Evolutionary conservation across 305 asterid genomes (phyloP).

Genomic region (Rubia tinctorum): DNA sequence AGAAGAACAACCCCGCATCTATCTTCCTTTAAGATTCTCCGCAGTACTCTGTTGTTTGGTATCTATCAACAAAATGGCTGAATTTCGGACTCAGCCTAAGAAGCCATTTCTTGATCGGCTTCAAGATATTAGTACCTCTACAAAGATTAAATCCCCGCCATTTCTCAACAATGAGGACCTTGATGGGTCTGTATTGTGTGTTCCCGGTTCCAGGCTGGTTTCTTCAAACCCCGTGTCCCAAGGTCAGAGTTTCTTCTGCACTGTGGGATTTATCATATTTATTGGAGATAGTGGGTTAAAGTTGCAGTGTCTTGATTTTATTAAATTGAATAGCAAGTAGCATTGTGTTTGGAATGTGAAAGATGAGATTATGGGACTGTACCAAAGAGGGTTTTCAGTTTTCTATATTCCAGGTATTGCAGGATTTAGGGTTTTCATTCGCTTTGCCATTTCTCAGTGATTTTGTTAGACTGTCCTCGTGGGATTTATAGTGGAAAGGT

Average conservation of each 20-base stretch:
- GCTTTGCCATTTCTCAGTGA: background rate
- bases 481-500: background rate
- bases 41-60: background rate
- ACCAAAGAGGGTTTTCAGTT: background rate
- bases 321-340: background rate
- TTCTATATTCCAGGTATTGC: background rate
- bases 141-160: conserved; percentile 2
- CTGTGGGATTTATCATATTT: background rate
- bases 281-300: background rate
- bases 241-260: background rate
- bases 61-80: conserved; percentile 3
- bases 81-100: background rate
- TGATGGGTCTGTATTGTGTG: conserved; percentile 8
- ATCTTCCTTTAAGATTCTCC: background rate
- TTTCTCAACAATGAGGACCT: background rate
- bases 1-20: background rate
- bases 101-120: conserved; percentile 7
- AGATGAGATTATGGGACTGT: background rate
- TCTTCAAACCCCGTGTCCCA: background rate
- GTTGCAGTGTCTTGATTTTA: background rate
- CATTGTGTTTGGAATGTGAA: background rate
- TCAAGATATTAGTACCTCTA: background rate
- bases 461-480: background rate
- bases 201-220: conserved; percentile 20
- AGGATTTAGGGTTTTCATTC: background rate